Conservation (phyloP, 345 rosid species). For the Streptanthus diversifolius region DNA sequence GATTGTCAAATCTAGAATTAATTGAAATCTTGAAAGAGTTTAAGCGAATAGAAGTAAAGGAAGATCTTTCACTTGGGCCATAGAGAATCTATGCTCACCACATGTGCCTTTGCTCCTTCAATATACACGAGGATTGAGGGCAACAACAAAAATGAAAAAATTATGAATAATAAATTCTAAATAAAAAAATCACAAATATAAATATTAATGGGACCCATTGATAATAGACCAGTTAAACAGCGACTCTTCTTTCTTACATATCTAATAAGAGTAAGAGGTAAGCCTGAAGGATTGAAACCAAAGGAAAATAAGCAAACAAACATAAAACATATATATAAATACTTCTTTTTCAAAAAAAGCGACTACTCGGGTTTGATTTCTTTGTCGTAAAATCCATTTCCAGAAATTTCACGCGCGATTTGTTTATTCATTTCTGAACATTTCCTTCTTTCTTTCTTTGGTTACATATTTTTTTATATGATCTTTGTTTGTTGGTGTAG, state of each 20-base stretch:
- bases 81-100: conserved; percentile 46
- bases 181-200: conserved; percentile 21
- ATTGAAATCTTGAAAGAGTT: not conserved
- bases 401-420: conserved; percentile 16
- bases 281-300: conserved; percentile 22
- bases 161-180: not conserved
- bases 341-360: conserved; percentile 24
- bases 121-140: conserved; percentile 23
- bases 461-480: not conserved
- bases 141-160: conserved; percentile 18
- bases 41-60: conserved; percentile 23
- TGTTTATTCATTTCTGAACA: not conserved
- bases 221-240: conserved; percentile 29
- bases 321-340: not conserved
- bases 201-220: conserved; percentile 20
- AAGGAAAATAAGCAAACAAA: not conserved
- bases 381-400: conserved; percentile 19
- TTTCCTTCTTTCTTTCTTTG: not conserved
- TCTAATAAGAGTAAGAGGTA: conserved; percentile 16
- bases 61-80: conserved; percentile 32
- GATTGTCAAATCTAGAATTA: conserved; percentile 27
- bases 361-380: conserved; percentile 20
- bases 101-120: conserved; percentile 37
- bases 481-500: conserved; percentile 14
- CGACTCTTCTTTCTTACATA: conserved; percentile 36